These are phyloP conservation scores for Skeletonema costatum DNA, from an alignment of 108 stramenopile genomes.

Conservation along the genomic window DNA sequence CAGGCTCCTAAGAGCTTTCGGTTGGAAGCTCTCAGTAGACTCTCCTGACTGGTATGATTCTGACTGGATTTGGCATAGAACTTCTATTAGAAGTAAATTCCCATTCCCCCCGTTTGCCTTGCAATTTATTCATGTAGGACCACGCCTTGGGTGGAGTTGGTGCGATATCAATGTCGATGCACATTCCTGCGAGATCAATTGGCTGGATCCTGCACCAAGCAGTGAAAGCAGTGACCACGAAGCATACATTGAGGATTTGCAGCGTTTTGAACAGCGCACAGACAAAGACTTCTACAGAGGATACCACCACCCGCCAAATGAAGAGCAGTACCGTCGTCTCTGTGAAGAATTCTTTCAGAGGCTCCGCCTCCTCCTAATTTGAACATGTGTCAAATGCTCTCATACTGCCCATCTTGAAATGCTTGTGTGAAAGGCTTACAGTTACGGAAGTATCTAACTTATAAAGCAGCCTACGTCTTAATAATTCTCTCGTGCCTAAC, in stretches of 20 bases:
- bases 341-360: not conserved
- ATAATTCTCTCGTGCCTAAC: no score
- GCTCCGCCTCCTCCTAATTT: no score
- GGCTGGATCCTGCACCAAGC: not conserved
- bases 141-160: not conserved
- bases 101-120: not conserved
- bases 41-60: not conserved
- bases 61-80: no score
- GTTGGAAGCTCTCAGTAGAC: not conserved
- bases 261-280: not conserved
- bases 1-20: no score
- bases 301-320: not conserved
- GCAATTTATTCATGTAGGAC: not conserved
- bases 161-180: no score
- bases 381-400: no score
- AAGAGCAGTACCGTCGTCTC: not conserved
- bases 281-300: not conserved
- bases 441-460: no score
- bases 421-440: no score
- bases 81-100: not conserved
- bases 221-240: not conserved
- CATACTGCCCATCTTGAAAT: no score
- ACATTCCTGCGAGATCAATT: not conserved
- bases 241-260: not conserved
- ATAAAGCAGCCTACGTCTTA: no score